Percentiles rank a stretch among this genome's conserved stretches.
Conservation (phyloP, 495 filamentous ascomycete species). For the Saxispiralis lemnorum region DNA sequence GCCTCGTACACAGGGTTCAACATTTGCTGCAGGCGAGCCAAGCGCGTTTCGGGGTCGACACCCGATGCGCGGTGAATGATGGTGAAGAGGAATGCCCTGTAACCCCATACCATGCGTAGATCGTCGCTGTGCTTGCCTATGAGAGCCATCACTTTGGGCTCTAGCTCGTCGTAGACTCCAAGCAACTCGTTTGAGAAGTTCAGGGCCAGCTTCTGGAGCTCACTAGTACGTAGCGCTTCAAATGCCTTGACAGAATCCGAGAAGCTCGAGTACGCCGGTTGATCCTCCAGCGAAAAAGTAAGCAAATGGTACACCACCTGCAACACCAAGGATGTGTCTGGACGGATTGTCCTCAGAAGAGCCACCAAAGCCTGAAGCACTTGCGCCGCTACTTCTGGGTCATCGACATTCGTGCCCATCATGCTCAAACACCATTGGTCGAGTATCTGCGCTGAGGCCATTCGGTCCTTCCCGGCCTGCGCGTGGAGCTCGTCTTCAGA, state of each 20-base stretch:
- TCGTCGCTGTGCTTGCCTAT: slow-evolving; percentile 54
- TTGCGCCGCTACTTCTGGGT: slow-evolving; percentile 71
- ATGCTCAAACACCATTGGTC: slow-evolving; percentile 67
- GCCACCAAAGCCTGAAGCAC: slow-evolving; percentile 70
- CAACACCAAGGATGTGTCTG: slow-evolving; percentile 60
- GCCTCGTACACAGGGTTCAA: slow-evolving; percentile 59
- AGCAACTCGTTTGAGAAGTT: slow-evolving; percentile 81
- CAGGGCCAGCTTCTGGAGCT: slow-evolving; percentile 73
- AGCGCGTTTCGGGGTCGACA: slow-evolving; percentile 46
- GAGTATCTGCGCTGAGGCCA: slow-evolving; percentile 23
- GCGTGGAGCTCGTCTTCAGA: slow-evolving; percentile 38
- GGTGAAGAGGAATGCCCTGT: slow-evolving; percentile 68
- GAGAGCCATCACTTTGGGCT: slow-evolving; percentile 67
- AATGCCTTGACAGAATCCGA: slow-evolving; percentile 84
- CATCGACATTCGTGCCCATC: slow-evolving; percentile 63
- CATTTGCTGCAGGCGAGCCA: slow-evolving; percentile 50
- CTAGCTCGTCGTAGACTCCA: slow-evolving; percentile 72
- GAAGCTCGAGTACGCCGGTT: slow-evolving; percentile 50
- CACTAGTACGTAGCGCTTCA: slow-evolving; percentile 60
- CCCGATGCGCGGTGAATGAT: slow-evolving; percentile 76
- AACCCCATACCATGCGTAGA: slow-evolving; percentile 45
- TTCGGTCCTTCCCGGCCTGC: slow-evolving; percentile 39
- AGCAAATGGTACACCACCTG: slow-evolving; percentile 80
- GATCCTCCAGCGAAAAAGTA: slow-evolving; percentile 53
- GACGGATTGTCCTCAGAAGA: slow-evolving; percentile 63